Evolutionary conservation across 805 yeast genomes (phyloP), one percentile per base, ranked within the genome.

Genomic region (Lipomyces anomalus): DNA sequence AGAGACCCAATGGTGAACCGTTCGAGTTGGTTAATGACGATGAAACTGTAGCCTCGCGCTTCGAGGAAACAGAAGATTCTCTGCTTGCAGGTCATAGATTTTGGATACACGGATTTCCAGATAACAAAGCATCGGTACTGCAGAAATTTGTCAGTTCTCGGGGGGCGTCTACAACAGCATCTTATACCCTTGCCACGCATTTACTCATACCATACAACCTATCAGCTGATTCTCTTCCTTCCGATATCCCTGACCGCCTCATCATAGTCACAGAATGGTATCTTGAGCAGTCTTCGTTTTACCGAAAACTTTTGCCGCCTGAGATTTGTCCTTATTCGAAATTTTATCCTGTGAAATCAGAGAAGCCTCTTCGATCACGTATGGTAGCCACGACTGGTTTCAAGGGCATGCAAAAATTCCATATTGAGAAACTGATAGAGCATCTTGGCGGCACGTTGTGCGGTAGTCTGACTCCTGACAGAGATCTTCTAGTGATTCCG

Each of bases 191-290:
- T 9, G 20, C 55, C 18, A 44, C 55, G 13, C 55, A 48, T 46
- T 34, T 51, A 11, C 39, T 50, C n/a, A 47, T 53, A 2, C 44
- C 49, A 13, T 44, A 52, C 24, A 34, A 33, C 6, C 34, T 48
- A 6, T 33, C 38, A 1, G 48, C 45, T 3, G 26, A 36, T 9
- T 22, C 34, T 6, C 32, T 56, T 4, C 52, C 53, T 2, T 22
- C 28, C 3, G 22, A 20, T 4, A 6, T 45, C 4, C 46, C 58
- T 6, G 40, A 60, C 30, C 20, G 60, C 3, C 53, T 59, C 2
- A 57, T 58, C 16, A 50, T 79, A 0, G 75, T 79, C 1, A 85
- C 95, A 0, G 95, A 87, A 61, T 85, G 90, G 84, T 80, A 81
- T 53, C 65, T 87, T 9, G 95, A 86, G 62, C 67, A 95, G 47